These are phyloP conservation scores for Volvariella surrecta DNA, from an alignment of 1,284 basidiomycete species.

Conservation along the genomic window DNA sequence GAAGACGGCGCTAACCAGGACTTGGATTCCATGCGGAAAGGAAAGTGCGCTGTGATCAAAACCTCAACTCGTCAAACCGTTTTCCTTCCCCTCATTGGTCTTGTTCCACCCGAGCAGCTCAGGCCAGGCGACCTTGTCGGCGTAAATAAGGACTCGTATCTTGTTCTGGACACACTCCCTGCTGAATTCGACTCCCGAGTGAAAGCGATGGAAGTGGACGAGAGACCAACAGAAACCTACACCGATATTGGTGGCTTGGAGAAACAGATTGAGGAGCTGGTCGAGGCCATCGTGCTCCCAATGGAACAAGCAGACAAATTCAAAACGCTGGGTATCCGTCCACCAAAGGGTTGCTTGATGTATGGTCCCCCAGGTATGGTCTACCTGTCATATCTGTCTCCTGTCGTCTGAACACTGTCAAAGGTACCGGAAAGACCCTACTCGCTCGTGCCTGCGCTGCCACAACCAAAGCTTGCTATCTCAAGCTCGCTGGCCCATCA, in stretches of 20 bases:
- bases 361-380: conserved; percentile 85
- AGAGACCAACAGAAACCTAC: conserved; percentile 97
- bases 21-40: conserved; percentile 88
- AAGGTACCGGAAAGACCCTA: conserved; percentile 93
- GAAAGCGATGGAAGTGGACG: conserved; percentile 99
- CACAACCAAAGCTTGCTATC: conserved; percentile 96
- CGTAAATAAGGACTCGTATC: conserved; percentile 99
- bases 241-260: conserved; percentile 97
- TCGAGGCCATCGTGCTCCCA: conserved; percentile 84
- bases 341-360: conserved; percentile 95
- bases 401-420: too few relatives aligned
- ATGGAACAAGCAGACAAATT: conserved; percentile 99
- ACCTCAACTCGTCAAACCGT: conserved; percentile 98
- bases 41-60: conserved; percentile 98
- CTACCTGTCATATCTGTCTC: too few relatives aligned
- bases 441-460: conserved; percentile 97
- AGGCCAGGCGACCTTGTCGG: conserved; percentile 93
- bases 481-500: conserved; percentile 96
- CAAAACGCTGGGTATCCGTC: conserved; percentile 94
- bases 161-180: conserved; percentile 92
- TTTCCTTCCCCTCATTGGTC: conserved; percentile 95
- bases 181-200: conserved; percentile 98
- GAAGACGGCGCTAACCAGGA: conserved; percentile 94
- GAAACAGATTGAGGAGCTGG: conserved; percentile 98
- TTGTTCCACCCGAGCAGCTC: conserved; percentile 88